Evolutionary conservation across 2,329 filamentous ascomycete species (phyloP), one percentile per base, ranked within the genome.

Genomic region (Erysiphe pulchra): DNA sequence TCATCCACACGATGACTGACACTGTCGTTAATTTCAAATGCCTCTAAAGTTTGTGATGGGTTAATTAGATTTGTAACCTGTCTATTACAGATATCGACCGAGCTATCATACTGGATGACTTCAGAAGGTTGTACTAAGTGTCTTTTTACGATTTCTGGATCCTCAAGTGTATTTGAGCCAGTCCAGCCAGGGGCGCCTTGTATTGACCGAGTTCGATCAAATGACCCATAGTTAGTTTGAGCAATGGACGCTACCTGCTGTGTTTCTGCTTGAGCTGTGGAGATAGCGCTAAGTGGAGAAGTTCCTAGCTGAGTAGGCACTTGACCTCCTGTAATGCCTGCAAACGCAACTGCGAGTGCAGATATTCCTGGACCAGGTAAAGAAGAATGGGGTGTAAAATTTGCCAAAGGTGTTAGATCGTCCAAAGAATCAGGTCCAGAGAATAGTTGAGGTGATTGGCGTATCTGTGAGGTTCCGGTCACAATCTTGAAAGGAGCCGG

Each of bases 81-180:
- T 59, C 47, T 52, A 47, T 54, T 53, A 10, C 52, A 50, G 44
- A 55, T 55, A n/a, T 45, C n/a, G 9, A 44, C 9, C 4, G 41
- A 50, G 44, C 53, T 53, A 32, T 43, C 45, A 4, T 37, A 24
- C 45, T 53, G 52, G 31, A 68, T 16, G 10, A 24, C 65, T 40
- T 72, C 67, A 2, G 66, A 65, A n/a, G 80, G 76, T 56, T 79
- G 74, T 17, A 94, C 83, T 54, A 92, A 63, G 66, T 98, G 90
- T 52, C 87, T 72, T 59, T 78, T 85, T 52, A 98, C 73, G 46
- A 95, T 83, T 59, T 94, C 86, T 14, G 85, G 80, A 55, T 95
- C 84, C 62, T 95, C 86, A 57, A 78, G 79, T 4, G 78, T 75
- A 18, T 68, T 74, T 37, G 66, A 62, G 42, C 67, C 70, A 44